Percentiles rank a stretch among this genome's conserved stretches.
Evolutionary conservation across 352 stramenopile genomes (phyloP).

Genomic region (Pythium aquatile): DNA sequence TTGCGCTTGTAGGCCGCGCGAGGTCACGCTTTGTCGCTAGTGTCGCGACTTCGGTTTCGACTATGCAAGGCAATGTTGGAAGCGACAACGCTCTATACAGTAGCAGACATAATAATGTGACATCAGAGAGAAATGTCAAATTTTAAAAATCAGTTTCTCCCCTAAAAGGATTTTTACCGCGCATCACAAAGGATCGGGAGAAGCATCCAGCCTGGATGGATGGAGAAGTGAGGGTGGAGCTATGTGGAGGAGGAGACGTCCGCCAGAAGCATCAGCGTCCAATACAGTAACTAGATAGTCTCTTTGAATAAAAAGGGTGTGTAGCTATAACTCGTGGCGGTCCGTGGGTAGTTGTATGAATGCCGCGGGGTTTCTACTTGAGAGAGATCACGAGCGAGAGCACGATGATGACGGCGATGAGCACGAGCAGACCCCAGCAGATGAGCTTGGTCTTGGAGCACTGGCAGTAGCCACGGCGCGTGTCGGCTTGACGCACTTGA

Average conservation of each 20-base stretch:
- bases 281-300: background rate
- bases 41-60: slow-evolving; percentile 18
- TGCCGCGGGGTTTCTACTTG: slow-evolving; percentile 11
- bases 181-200: background rate
- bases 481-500: slow-evolving; percentile 34
- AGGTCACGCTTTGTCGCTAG: slow-evolving; percentile 6
- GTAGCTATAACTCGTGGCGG: background rate
- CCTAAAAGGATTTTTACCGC: background rate
- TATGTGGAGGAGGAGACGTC: background rate
- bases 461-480: slow-evolving; percentile 32
- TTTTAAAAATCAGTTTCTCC: background rate
- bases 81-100: background rate
- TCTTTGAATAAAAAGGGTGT: background rate
- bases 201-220: background rate
- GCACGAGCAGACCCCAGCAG: slow-evolving; percentile 25
- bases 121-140: slow-evolving; percentile 6
- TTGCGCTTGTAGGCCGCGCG: slow-evolving; percentile 5
- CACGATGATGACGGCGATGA: slow-evolving; percentile 25
- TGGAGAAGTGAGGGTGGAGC: background rate
- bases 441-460: slow-evolving; percentile 36
- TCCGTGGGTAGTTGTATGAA: background rate
- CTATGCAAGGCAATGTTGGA: slow-evolving; percentile 6
- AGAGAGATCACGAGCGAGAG: slow-evolving; percentile 16
- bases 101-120: slow-evolving; percentile 20
- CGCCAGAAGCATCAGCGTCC: background rate